Base-by-base conservation (phyloP, 2,329 filamentous ascomycete genomes). In the Juglanconis sp. region DNA sequence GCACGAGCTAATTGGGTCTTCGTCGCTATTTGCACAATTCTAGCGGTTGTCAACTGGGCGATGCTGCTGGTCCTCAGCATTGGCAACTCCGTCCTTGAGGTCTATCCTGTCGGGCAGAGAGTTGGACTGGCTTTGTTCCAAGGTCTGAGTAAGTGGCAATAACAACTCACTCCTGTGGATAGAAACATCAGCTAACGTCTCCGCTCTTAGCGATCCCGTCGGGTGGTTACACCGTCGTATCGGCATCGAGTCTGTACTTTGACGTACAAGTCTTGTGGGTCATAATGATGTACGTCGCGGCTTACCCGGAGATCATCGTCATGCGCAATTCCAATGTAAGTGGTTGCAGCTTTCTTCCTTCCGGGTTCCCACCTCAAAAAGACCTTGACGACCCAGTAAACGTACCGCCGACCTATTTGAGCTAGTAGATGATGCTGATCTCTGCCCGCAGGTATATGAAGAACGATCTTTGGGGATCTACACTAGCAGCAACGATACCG, bases 61-160 rank as follows among this genome's bases (percentile, higher is more conserved):
- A 74, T 77, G 6, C 84, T 85, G 59, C 76, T 83, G 52, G 68
- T 84, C 5, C 71, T 85, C 2, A 81, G 83, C 42, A 77, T 84
- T 52, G 78, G 78, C 6, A 82, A 84, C 64, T 70, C 76, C 36
- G 74, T 76, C 9, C 71, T 83, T 1, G 71, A 76, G 15, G 67
- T 67, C 4, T 74, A 82, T 9, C 77, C 81, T 0, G 65, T 73
- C 0, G 73, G 74, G 3, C 79, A 77, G 40, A 76, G 81, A 5
- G 72, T 83, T 24, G 71, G 85, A 3, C 79, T 82, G 59, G 82
- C 81, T 1, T 68, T 85, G 1, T 85, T 85, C 64, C 79, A 81
- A 66, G 77, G 77, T 0, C 50, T 63, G 15, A 57, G 61, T 63
- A 44, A 61, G 61, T 61, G 2, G 34, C 15, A 7, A 32, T 24